Conservation (phyloP, 2,329 filamentous ascomycete genomes). For the Colletotrichum ledebouriae region DNA sequence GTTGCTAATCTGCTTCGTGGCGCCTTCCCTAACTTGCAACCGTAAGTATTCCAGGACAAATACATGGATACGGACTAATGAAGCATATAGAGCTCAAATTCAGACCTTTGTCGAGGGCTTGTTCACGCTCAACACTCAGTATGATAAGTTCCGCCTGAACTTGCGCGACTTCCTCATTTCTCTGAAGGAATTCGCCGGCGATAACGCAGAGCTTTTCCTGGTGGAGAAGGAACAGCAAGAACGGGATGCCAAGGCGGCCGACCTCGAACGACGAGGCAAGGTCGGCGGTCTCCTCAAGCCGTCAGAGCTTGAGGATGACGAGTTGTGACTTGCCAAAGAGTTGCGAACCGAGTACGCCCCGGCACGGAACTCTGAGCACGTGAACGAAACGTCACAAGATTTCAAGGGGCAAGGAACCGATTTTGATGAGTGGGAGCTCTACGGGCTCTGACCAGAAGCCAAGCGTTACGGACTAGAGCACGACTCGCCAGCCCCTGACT, state of each 20-base stretch:
- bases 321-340: conserved; percentile 86
- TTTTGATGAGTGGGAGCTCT: conserved; percentile 76
- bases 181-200: conserved; percentile 94
- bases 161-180: conserved; percentile 97
- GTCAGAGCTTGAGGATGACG: conserved; percentile 93
- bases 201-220: conserved; percentile 93
- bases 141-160: conserved; percentile 95
- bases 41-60: conserved; percentile 68
- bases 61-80: conserved; percentile 51
- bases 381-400: conserved; percentile 43
- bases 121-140: conserved; percentile 88
- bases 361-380: conserved; percentile 49
- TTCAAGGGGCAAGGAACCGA: conserved; percentile 49
- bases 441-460: conserved; percentile 64
- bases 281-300: conserved; percentile 96
- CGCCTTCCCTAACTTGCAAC: conserved; percentile 92
- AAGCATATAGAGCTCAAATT: conserved; percentile 78
- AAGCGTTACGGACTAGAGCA: conserved; percentile 40
- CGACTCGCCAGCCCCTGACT: conserved; percentile 41
- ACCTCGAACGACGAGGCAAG: conserved; percentile 93
- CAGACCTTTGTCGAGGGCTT: conserved; percentile 89
- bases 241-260: conserved; percentile 85
- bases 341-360: conserved; percentile 72
- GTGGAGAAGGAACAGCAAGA: conserved; percentile 96
- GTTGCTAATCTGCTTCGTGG: conserved; percentile 87